Evolutionary conservation across 2,329 filamentous ascomycete genomes (phyloP).

Genomic region (Penicillium occitanis): DNA sequence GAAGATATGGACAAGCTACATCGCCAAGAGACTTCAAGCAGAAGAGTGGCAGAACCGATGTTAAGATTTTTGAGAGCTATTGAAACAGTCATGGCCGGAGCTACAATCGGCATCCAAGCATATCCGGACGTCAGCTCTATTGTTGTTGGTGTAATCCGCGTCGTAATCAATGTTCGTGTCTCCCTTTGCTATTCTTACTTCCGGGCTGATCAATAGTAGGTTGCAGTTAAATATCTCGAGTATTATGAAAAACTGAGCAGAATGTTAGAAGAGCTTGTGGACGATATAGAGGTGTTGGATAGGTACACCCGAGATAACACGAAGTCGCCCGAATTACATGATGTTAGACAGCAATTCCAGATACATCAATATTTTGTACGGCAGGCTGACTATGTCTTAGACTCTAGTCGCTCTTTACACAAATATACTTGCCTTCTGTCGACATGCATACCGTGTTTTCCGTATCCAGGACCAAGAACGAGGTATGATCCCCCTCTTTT

Average conservation of each 20-base stretch:
- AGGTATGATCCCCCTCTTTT: background rate
- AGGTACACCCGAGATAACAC: slow-evolving; percentile 6
- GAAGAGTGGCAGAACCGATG: slow-evolving; percentile 9
- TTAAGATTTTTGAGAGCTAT: slow-evolving; percentile 13
- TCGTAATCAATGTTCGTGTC: slow-evolving; percentile 19
- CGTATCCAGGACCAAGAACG: background rate
- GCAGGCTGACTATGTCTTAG: background rate
- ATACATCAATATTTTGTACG: background rate
- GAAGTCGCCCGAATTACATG: slow-evolving; percentile 9
- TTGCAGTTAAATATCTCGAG: slow-evolving; percentile 18
- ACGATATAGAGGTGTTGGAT: slow-evolving; percentile 15
- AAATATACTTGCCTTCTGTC: slow-evolving; percentile 15
- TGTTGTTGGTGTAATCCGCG: slow-evolving; percentile 15
- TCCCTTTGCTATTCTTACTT: background rate
- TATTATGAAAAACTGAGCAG: slow-evolving; percentile 19
- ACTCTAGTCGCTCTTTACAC: slow-evolving; percentile 1
- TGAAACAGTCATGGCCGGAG: slow-evolving; percentile 18
- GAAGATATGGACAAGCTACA: slow-evolving; percentile 16
- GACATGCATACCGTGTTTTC: slow-evolving; percentile 17
- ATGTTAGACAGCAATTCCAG: background rate
- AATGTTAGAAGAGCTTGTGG: slow-evolving; percentile 19
- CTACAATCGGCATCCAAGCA: slow-evolving; percentile 14
- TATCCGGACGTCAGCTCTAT: slow-evolving; percentile 19
- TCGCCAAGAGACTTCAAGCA: background rate
- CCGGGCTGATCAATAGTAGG: background rate